phyloP scores from a whole-genome alignment of 106 monocot species.

The Phalaenopsis equestris region DNA sequence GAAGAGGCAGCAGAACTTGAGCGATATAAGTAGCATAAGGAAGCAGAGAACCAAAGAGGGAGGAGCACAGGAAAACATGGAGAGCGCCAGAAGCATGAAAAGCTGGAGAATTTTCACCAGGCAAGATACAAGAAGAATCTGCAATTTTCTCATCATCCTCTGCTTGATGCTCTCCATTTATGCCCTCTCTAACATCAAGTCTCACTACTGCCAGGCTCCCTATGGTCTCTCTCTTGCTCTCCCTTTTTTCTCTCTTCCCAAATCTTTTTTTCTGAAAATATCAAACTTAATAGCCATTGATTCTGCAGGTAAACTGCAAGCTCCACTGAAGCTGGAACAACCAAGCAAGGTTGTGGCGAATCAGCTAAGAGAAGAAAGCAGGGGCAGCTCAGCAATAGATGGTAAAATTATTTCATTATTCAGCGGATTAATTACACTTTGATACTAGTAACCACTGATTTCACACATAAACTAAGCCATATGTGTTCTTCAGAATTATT shows the following conservation, averaged over 20 bases:
- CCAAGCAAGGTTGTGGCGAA: background rate
- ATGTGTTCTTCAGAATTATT: background rate
- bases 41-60: background rate
- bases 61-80: background rate
- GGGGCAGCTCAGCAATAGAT: background rate
- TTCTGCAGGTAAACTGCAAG: slow-evolving; percentile 7
- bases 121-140: slow-evolving; percentile 4
- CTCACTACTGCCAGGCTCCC: slow-evolving; percentile 8
- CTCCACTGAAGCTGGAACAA: slow-evolving; percentile 2
- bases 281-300: background rate
- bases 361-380: slow-evolving; percentile 3
- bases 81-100: background rate
- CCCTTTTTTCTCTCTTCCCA: background rate
- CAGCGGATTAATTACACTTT: background rate
- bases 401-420: slow-evolving; percentile 2
- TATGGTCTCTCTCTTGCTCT: slow-evolving; percentile 12
- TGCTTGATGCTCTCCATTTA: slow-evolving; percentile 12
- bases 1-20: background rate
- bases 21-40: background rate
- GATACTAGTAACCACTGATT: background rate
- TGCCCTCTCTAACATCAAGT: slow-evolving; percentile 9
- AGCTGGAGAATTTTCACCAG: background rate
- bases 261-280: background rate
- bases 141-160: slow-evolving; percentile 2
- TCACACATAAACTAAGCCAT: background rate